Percentiles rank a stretch among this genome's conserved stretches.
These are phyloP conservation scores for Maudiozyma serrabonitensis DNA, from an alignment of 805 yeast genomes.

Conservation along the genomic window DNA sequence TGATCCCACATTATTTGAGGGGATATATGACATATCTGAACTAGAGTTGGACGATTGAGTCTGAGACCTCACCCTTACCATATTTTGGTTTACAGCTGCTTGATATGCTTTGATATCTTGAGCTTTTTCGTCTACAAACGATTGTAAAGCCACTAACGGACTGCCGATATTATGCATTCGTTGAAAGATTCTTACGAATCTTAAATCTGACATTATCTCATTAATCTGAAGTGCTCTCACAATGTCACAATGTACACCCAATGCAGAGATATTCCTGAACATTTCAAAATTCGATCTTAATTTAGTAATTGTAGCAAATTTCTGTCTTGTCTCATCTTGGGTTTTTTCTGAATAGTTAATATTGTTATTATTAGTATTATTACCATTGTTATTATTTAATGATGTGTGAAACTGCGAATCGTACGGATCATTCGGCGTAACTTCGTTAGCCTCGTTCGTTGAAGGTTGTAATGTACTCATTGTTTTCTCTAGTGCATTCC, in stretches of 20 bases:
- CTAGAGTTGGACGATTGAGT: not conserved
- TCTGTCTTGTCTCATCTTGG: not conserved
- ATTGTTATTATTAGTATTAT: not conserved
- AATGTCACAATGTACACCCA: conserved; percentile 57
- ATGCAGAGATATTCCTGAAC: conserved; percentile 39
- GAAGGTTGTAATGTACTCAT: conserved; percentile 24
- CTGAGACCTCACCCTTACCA: not conserved
- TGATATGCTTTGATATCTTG: not conserved
- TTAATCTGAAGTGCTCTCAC: conserved; percentile 66
- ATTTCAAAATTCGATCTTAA: conserved; percentile 36
- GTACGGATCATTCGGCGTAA: conserved; percentile 3
- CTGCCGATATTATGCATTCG: conserved; percentile 37
- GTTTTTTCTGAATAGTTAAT: not conserved
- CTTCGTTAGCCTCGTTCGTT: conserved; percentile 11
- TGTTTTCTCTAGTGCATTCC: conserved; percentile 37
- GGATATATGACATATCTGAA: not conserved
- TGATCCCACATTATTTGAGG: not conserved
- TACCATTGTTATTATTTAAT: not conserved
- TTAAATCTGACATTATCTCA: conserved; percentile 66
- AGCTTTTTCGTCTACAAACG: conserved; percentile 21
- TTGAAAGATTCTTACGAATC: conserved; percentile 53
- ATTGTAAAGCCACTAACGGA: conserved; percentile 46
- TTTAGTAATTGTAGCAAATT: conserved; percentile 19
- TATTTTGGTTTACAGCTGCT: not conserved
- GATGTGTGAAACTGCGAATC: not conserved